A percentile compares a stretch with the other conserved stretches of the same genome.
Conservation (phyloP, 2,329 filamentous ascomycete species). For the Herpotrichia juniperi region DNA sequence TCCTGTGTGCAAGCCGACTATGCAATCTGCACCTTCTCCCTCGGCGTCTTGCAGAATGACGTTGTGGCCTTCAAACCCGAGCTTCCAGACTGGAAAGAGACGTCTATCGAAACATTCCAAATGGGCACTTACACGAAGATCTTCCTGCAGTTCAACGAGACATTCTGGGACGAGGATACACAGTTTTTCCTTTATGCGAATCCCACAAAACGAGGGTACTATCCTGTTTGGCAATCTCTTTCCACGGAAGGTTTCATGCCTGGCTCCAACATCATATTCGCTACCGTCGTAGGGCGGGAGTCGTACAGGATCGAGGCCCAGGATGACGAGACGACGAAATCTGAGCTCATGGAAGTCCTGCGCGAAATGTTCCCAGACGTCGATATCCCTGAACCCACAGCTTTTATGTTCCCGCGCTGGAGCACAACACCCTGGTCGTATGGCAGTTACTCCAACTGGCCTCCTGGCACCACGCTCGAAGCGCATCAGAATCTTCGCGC, state of each 20-base stretch:
- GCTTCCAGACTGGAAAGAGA: slow-evolving; percentile 69
- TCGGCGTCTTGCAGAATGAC: slow-evolving; percentile 70
- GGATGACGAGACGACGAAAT: slow-evolving; percentile 61
- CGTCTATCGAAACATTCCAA: slow-evolving; percentile 66
- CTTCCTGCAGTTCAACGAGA: slow-evolving; percentile 70
- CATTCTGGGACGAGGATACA: slow-evolving; percentile 66
- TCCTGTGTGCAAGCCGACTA: slow-evolving; percentile 65
- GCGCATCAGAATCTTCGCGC: slow-evolving; percentile 71
- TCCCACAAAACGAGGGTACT: slow-evolving; percentile 57
- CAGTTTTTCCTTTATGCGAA: slow-evolving; percentile 63
- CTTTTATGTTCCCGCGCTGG: slow-evolving; percentile 68
- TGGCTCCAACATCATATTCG: slow-evolving; percentile 69
- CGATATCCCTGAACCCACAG: slow-evolving; percentile 63
- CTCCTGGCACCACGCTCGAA: slow-evolving; percentile 65
- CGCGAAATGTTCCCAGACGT: slow-evolving; percentile 66
- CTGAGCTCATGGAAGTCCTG: slow-evolving; percentile 63
- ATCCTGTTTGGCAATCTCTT: slow-evolving; percentile 70
- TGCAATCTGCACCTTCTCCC: slow-evolving; percentile 70
- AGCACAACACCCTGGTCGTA: slow-evolving; percentile 57
- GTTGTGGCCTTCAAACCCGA: slow-evolving; percentile 63
- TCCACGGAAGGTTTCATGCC: slow-evolving; percentile 63
- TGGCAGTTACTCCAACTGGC: slow-evolving; percentile 74
- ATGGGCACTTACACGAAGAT: slow-evolving; percentile 79
- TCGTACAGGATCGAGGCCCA: slow-evolving; percentile 66
- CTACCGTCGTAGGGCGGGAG: slow-evolving; percentile 64